Evolutionary conservation across 2,329 filamentous ascomycete genomes (phyloP), one percentile per base, ranked within the genome.

Genomic region (Alternaria triticina): DNA sequence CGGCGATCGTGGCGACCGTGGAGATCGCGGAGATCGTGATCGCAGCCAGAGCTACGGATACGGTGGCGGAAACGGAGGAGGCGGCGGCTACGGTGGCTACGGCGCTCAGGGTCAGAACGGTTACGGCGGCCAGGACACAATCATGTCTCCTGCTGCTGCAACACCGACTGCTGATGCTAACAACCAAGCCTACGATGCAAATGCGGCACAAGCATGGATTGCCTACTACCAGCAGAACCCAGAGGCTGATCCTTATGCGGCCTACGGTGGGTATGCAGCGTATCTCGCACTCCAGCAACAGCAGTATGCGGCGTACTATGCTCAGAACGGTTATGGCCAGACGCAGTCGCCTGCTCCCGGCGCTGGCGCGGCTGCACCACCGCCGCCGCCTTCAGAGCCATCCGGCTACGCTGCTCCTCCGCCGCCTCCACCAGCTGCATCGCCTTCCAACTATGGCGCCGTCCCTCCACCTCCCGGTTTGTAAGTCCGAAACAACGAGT

Each of bases 211-310:
- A 78, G 90, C 94, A 77, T 96, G 96, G 79, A 95, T 94, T 65
- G 74, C 71, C 28, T 75, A 75, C 62, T 75, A 77, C 59, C 86
- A 85, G 33, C 88, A 59, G 88, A 91, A 36, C 90, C 67, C 96
- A 95, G 77, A 90, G 90, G 84, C 87, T 66, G 93, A 97, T 74
- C 95, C 94, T 0, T 97, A 97, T 78, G 93, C 93, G 45, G 89
- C 92, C 9, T 97, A 96, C 72, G 95, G 95, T 66, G 95, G 95
- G 58, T 97, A 79, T 52, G 70, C 78, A 15, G 70, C 66, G 52
- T 66, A 71, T 36, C 66, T 70, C 61, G 66, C 67, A 9, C 67
- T 69, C 11, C 80, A 81, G 57, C 62, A 74, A 52, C 71, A 72
- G 51, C 68, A 68, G 61, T 79, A 76, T 50, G 70, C 73, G 25